Evolutionary conservation across 768 basidiomycete species (phyloP), one percentile per base, ranked within the genome.

Genomic region (Rhodotorula diobovata): DNA sequence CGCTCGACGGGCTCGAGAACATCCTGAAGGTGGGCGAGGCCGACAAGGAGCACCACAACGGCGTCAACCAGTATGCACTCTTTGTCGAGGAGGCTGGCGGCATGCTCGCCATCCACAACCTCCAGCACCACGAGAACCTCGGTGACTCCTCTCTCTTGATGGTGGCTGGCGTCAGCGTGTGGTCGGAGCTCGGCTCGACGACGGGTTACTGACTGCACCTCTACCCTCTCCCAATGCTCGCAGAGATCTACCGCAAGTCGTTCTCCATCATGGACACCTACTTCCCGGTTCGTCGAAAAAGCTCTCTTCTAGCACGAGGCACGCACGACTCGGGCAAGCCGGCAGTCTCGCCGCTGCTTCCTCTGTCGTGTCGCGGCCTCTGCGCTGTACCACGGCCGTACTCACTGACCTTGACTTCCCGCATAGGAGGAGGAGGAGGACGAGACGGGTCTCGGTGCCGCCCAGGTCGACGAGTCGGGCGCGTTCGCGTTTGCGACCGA

Each of bases 91-190:
- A 99, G 82, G 94, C 94, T 18, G 94, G 96, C 68, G 96, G 96
- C 63, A 98, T 99, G 96, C 87, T 93, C 76, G 90, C 93, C 30
- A 97, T 99, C 80, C 95, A 99, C 85, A 94, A 97, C 81, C 87
- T 98, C 65, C 96, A 99, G 83, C 93, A 95, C 81, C 96, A 98
- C 81, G 95, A 99, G 83, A 99, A 99, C 83, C 82, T 97, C 82
- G 56, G 56, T 57, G 37, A 23, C 95, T 61, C 50, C 41, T 35
- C 37, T 39, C 30, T 21, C 34, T 37, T n/a, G n/a, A n/a, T n/a
- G n/a, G 28, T 34, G 35, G 34, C 56, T 48, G 16, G 4, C 34
- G 28, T 12, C 9, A 45, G 10, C 35, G 11, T 28, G 10, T 8
- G 21, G 18, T 35, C 34, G 34, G 45, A 18, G 48, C 67, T 68